These are phyloP conservation scores for Lachancea quebecensis DNA, from an alignment of 805 yeast genomes.

Conservation along the genomic window DNA sequence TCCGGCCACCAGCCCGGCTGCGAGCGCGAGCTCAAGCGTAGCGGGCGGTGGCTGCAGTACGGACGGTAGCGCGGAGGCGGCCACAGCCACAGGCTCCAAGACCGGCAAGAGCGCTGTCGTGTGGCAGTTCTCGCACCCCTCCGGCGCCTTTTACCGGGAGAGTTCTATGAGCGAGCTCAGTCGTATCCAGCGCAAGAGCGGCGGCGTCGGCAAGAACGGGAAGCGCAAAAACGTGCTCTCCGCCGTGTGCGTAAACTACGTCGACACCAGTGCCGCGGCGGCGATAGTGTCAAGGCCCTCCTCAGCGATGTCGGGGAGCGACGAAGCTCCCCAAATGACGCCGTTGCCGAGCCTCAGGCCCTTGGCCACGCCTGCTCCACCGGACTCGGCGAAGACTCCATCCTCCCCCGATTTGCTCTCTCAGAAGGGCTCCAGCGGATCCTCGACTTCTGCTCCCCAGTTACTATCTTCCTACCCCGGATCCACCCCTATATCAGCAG, in stretches of 20 bases:
- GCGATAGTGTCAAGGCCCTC: background rate
- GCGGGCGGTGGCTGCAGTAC: too few relatives aligned
- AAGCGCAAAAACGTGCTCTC: constrained; percentile 27
- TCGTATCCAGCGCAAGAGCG: constrained; percentile 28
- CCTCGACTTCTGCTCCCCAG: background rate
- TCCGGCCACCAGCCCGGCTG: too few relatives aligned
- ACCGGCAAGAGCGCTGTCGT: constrained; percentile 7
- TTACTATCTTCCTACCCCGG: background rate
- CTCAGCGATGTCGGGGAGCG: too few relatives aligned
- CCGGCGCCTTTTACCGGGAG: constrained; percentile 21
- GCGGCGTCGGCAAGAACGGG: constrained; percentile 28
- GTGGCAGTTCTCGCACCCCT: constrained; percentile 31
- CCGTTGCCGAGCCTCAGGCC: constrained; percentile 6
- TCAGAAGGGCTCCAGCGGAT: background rate
- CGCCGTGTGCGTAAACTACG: constrained; percentile 25
- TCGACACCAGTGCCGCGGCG: constrained; percentile 7
- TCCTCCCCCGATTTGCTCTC: constrained; percentile 2
- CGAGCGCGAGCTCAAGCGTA: too few relatives aligned
- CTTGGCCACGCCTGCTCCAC: background rate
- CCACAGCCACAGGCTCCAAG: constrained; percentile 8
- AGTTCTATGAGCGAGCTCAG: constrained; percentile 18
- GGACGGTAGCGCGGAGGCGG: background rate
- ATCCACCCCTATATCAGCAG: constrained; percentile 1
- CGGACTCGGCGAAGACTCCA: background rate
- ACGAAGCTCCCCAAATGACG: background rate